Percentiles rank a stretch among this genome's conserved stretches.
These are phyloP conservation scores for Lactifluus echinatus DNA, from an alignment of 768 basidiomycete species.

Conservation along the genomic window DNA sequence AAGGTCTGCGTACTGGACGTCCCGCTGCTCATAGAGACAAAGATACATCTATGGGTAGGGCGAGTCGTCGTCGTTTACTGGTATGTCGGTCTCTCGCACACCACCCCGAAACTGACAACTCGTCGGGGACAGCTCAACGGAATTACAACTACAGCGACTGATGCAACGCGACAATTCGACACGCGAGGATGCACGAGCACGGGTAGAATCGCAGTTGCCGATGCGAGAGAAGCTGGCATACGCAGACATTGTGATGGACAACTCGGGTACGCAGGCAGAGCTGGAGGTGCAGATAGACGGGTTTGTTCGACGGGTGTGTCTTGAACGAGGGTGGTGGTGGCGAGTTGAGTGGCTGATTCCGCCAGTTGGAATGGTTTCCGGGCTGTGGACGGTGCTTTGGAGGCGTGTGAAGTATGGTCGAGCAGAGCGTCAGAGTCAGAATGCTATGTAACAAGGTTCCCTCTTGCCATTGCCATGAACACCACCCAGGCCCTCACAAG, in stretches of 20 bases:
- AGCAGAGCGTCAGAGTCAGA: not conserved
- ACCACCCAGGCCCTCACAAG: slow-evolving; percentile 54
- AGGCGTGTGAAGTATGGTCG: slow-evolving; percentile 24
- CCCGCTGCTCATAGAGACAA: slow-evolving; percentile 85
- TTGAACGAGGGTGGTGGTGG: slow-evolving; percentile 50
- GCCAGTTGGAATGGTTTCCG: slow-evolving; percentile 43
- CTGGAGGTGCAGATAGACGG: slow-evolving; percentile 47
- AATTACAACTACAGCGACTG: slow-evolving; percentile 77
- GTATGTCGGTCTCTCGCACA: slow-evolving; percentile 36
- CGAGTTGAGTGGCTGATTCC: slow-evolving; percentile 54
- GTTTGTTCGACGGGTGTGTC: slow-evolving; percentile 34
- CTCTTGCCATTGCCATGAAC: too few relatives aligned
- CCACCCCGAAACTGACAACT: not conserved
- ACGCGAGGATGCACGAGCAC: slow-evolving; percentile 56
- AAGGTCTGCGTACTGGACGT: slow-evolving; percentile 82
- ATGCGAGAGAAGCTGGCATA: slow-evolving; percentile 73
- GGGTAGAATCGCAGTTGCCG: slow-evolving; percentile 74
- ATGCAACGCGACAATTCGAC: slow-evolving; percentile 65
- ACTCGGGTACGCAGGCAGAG: slow-evolving; percentile 68
- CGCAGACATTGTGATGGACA: slow-evolving; percentile 83
- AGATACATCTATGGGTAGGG: slow-evolving; percentile 76
- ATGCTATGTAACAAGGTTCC: too few relatives aligned
- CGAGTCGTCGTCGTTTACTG: slow-evolving; percentile 87
- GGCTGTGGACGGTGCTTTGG: slow-evolving; percentile 33
- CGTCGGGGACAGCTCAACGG: slow-evolving; percentile 50